Evolutionary conservation across 164 flowering plant genomes (phyloP).

Genomic region (Berberis vulgaris): DNA sequence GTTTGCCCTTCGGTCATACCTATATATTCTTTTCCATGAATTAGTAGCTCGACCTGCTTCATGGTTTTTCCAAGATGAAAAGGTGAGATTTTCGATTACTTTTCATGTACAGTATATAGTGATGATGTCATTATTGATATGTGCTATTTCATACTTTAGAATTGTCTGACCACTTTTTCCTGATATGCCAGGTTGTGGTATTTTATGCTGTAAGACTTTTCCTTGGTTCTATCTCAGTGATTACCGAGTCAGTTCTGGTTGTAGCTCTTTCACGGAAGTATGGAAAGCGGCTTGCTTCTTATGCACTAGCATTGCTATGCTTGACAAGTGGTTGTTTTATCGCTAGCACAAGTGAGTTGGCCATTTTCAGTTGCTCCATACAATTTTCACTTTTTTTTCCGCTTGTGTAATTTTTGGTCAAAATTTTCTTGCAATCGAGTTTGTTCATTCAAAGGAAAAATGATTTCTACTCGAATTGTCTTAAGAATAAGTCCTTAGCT

Average conservation of each 20-base stretch:
- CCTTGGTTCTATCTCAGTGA: conserved; percentile 68
- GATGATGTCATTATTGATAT: too few relatives aligned
- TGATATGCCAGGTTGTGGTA: conserved; percentile 67
- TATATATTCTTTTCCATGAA: conserved; percentile 74
- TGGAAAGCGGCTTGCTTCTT: conserved; percentile 87
- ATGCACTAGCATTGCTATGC: conserved; percentile 92
- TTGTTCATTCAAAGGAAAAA: too few relatives aligned
- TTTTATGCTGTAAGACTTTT: conserved; percentile 89
- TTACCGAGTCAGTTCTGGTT: conserved; percentile 66
- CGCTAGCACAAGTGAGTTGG: conserved; percentile 89
- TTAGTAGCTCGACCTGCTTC: conserved; percentile 82
- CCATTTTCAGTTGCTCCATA: background rate
- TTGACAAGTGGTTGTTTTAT: conserved; percentile 93
- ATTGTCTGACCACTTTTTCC: conserved; percentile 2
- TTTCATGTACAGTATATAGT: background rate
- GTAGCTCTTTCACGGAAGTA: conserved; percentile 88
- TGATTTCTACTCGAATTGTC: too few relatives aligned
- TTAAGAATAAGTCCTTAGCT: too few relatives aligned
- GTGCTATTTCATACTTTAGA: background rate
- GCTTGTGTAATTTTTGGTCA: background rate
- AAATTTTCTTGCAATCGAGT: too few relatives aligned
- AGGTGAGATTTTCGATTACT: conserved; percentile 37
- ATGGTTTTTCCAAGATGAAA: conserved; percentile 65
- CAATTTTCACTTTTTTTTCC: background rate
- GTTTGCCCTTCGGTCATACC: conserved; percentile 83